phyloP scores from a whole-genome alignment of 2,329 filamentous ascomycete genomes.

The Eutypella sp. region DNA sequence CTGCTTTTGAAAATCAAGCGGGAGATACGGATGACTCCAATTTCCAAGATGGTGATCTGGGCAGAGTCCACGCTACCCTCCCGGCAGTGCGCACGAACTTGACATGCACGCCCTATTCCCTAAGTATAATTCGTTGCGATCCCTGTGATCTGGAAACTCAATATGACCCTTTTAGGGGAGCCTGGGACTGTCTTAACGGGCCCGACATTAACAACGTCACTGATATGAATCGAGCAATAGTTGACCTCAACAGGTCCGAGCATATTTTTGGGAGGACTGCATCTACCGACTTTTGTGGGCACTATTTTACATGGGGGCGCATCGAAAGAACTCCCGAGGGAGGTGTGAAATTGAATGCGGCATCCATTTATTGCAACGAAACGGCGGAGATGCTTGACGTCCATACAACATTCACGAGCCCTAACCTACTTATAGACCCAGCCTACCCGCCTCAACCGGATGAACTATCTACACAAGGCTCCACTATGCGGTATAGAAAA shows the following conservation, averaged over 20 bases:
- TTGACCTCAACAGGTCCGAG: background rate
- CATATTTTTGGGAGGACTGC: too few relatives aligned
- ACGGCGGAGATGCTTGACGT: background rate
- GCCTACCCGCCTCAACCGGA: background rate
- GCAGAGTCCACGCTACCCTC: background rate
- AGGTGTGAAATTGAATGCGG: background rate
- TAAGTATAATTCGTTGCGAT: too few relatives aligned
- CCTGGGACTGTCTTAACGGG: too few relatives aligned
- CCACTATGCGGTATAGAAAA: too few relatives aligned
- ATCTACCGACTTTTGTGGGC: background rate
- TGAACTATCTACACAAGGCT: background rate
- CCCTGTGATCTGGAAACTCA: too few relatives aligned
- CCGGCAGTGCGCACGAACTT: background rate
- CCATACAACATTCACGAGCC: background rate
- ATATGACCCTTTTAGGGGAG: background rate
- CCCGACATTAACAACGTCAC: background rate
- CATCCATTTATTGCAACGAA: background rate
- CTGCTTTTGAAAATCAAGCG: background rate
- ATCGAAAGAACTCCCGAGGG: background rate
- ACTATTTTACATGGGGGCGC: background rate
- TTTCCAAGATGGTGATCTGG: background rate
- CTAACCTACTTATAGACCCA: background rate
- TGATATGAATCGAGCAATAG: background rate
- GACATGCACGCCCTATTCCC: background rate
- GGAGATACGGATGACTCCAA: background rate